phyloP scores from a whole-genome alignment of 2,329 filamentous ascomycete genomes.

The Colletotrichum cereale region DNA sequence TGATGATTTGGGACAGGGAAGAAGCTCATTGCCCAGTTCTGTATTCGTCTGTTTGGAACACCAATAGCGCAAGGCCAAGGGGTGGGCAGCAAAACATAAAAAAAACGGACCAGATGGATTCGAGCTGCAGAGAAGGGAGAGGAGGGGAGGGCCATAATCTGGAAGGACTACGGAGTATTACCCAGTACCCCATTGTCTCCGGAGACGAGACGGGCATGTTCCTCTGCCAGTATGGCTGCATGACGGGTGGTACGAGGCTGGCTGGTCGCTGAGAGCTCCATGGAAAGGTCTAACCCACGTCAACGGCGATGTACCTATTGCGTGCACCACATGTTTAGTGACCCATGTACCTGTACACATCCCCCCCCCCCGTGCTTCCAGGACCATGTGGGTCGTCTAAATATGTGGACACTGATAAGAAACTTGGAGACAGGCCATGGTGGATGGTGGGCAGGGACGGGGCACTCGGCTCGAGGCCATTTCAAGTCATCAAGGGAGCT shows the following conservation, averaged over 20 bases:
- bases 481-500: conserved; percentile 28
- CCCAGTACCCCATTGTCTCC: conserved; percentile 23
- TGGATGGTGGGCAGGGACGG: conserved; percentile 17
- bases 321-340: conserved; percentile 26
- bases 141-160: neutral
- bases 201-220: conserved; percentile 23
- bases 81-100: conserved; percentile 27
- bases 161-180: neutral
- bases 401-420: conserved; percentile 42
- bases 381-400: conserved; percentile 17
- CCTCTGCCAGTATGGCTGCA: conserved; percentile 18
- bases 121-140: conserved; percentile 11
- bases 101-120: conserved; percentile 23
- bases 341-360: conserved; percentile 5
- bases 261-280: conserved; percentile 29
- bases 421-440: conserved; percentile 20
- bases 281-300: conserved; percentile 11
- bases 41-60: conserved; percentile 18
- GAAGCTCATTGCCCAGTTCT: conserved; percentile 21
- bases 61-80: conserved; percentile 30
- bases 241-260: conserved; percentile 24
- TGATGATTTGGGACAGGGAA: conserved; percentile 18
- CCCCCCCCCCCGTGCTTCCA: conserved; percentile 8
- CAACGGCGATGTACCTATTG: conserved; percentile 3
- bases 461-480: conserved; percentile 32